These are phyloP conservation scores for Linnemannia hyalina DNA, from an alignment of 192 early-diverging fungal species.

Conservation along the genomic window DNA sequence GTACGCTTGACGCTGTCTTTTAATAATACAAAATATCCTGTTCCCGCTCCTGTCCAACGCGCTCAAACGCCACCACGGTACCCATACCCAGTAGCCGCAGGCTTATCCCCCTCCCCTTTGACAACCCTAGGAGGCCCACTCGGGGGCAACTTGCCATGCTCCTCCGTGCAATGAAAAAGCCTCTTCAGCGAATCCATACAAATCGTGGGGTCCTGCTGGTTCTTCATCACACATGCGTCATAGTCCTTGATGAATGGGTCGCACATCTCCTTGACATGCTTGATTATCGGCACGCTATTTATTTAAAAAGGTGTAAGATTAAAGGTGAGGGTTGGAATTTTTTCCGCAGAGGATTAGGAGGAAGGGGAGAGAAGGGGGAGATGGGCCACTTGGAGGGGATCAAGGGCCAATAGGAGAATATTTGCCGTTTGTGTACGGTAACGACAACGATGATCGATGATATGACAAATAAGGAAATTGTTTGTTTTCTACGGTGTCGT, in stretches of 20 bases:
- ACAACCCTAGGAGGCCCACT: conserved; percentile 39
- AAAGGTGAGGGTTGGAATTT: neutral
- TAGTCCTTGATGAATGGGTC: conserved; percentile 64
- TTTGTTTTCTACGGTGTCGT: too few relatives aligned
- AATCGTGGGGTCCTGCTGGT: conserved; percentile 62
- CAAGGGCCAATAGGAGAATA: neutral
- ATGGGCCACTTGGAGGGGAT: neutral
- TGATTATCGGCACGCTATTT: conserved; percentile 67
- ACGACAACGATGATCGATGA: neutral
- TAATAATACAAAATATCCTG: neutral
- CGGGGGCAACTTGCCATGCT: conserved; percentile 49
- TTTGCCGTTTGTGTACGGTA: neutral
- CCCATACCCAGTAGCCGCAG: conserved; percentile 32
- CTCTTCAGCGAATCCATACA: conserved; percentile 65
- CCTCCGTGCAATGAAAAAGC: conserved; percentile 69
- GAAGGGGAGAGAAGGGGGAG: neutral
- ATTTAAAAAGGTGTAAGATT: neutral
- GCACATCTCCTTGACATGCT: conserved; percentile 70
- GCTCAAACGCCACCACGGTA: conserved; percentile 36
- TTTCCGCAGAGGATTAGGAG: neutral
- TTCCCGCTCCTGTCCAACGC: neutral
- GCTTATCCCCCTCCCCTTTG: conserved; percentile 11
- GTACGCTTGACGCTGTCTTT: neutral
- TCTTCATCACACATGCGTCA: conserved; percentile 63
- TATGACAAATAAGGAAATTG: too few relatives aligned